Conservation (phyloP, 1,284 basidiomycete species). For the Takashimella koratensis region DNA sequence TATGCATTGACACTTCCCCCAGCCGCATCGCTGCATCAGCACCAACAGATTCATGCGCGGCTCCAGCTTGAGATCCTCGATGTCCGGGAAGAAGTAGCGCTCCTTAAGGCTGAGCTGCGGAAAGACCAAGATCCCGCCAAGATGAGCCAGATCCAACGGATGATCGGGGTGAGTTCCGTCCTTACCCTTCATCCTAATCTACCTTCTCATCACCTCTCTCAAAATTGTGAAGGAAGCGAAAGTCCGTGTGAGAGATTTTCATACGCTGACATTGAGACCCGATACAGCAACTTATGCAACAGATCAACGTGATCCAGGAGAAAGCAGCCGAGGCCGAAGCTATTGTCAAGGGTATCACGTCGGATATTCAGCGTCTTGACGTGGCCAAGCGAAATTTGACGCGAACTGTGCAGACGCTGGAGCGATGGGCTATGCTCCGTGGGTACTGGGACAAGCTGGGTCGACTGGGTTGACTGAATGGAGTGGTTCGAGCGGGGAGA, state of each 20-base stretch:
- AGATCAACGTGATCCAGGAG: constrained; percentile 90
- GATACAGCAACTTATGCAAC: constrained; percentile 75
- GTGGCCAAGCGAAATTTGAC: constrained; percentile 90
- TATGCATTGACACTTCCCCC: neutral
- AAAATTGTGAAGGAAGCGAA: no score
- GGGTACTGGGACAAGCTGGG: constrained; percentile 27
- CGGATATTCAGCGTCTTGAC: constrained; percentile 93
- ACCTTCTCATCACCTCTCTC: neutral
- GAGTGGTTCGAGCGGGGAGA: no score
- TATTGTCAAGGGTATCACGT: constrained; percentile 90
- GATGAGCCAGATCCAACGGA: constrained; percentile 85
- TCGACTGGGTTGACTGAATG: neutral
- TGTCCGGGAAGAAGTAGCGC: constrained; percentile 60
- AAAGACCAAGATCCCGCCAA: constrained; percentile 73
- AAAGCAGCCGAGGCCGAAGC: constrained; percentile 95
- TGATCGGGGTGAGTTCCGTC: constrained; percentile 68
- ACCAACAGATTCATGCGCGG: constrained; percentile 40
- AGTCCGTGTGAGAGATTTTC: no score
- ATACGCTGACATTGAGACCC: constrained; percentile 9
- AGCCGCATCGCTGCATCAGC: constrained; percentile 34
- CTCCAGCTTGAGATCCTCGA: constrained; percentile 44
- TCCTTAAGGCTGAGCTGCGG: constrained; percentile 63
- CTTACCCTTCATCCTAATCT: constrained; percentile 1
- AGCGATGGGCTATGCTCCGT: constrained; percentile 92
- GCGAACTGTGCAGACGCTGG: constrained; percentile 82